phyloP scores from a whole-genome alignment of 2,329 filamentous ascomycete species.

The Catunica adiposa region DNA sequence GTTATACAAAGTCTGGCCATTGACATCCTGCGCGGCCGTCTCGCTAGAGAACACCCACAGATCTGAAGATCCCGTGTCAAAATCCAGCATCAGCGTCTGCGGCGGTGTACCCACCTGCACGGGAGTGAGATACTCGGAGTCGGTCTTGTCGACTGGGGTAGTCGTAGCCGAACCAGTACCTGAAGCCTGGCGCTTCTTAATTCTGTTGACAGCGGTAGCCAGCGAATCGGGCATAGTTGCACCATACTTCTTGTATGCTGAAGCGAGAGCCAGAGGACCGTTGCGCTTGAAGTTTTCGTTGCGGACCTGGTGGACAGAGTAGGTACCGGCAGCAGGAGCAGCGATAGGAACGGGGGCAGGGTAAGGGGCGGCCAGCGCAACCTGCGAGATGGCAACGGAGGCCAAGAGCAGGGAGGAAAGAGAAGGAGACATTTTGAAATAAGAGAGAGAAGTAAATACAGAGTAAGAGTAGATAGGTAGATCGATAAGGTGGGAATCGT shows the following conservation, averaged over 20 bases:
- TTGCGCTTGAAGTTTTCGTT: constrained; percentile 23
- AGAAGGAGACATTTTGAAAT: constrained; percentile 11
- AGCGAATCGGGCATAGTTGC: constrained; percentile 21
- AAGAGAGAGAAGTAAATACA: background rate
- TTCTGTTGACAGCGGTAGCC: constrained; percentile 15
- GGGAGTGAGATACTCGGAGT: constrained; percentile 25
- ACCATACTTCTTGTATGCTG: constrained; percentile 25
- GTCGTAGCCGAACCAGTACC: constrained; percentile 20
- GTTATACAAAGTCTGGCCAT: constrained; percentile 26
- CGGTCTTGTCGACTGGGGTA: constrained; percentile 18
- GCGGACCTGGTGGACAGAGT: constrained; percentile 23
- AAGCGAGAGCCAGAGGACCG: constrained; percentile 23
- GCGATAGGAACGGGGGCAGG: background rate
- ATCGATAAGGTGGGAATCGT: background rate
- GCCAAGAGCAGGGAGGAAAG: constrained; percentile 14
- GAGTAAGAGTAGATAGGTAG: background rate
- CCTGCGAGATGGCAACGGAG: constrained; percentile 17
- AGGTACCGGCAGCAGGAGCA: constrained; percentile 2
- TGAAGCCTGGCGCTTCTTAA: constrained; percentile 18
- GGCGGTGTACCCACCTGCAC: constrained; percentile 28
- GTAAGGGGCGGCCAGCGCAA: constrained; percentile 15
- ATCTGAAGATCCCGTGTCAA: constrained; percentile 32
- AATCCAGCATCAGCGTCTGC: constrained; percentile 27
- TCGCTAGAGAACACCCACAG: constrained; percentile 33
- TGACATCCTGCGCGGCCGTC: constrained; percentile 22